These are phyloP conservation scores for Candida ponderosae DNA, from an alignment of 805 yeast genomes.

Conservation along the genomic window DNA sequence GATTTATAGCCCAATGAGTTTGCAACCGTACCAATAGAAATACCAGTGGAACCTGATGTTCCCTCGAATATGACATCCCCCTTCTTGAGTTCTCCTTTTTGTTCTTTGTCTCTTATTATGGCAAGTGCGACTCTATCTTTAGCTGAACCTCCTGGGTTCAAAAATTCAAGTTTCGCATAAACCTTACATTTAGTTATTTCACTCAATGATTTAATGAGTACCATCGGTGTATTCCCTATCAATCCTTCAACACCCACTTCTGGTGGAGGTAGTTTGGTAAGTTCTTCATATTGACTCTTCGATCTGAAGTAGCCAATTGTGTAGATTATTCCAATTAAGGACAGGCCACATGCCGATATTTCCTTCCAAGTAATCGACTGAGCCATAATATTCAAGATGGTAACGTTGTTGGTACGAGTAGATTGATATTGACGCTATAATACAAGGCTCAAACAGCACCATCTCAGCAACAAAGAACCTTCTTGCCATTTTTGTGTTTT, in stretches of 20 bases:
- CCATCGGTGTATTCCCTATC: slow-evolving; percentile 87
- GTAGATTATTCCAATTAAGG: slow-evolving; percentile 8
- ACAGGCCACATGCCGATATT: slow-evolving; percentile 15
- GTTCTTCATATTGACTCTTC: background rate
- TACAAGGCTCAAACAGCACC: too few species aligned
- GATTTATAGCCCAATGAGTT: slow-evolving; percentile 83
- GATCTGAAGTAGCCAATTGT: slow-evolving; percentile 2
- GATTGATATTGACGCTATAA: too few species aligned
- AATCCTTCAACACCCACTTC: slow-evolving; percentile 62
- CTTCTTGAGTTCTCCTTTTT: slow-evolving; percentile 40
- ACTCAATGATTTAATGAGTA: slow-evolving; percentile 65
- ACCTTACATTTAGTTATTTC: slow-evolving; percentile 70
- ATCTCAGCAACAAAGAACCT: too few species aligned
- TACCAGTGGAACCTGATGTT: slow-evolving; percentile 95
- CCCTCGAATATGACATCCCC: slow-evolving; percentile 88
- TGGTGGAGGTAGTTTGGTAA: slow-evolving; percentile 21
- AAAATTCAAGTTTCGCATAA: slow-evolving; percentile 78
- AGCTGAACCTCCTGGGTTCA: slow-evolving; percentile 93
- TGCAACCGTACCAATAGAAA: slow-evolving; percentile 85
- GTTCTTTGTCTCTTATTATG: slow-evolving; percentile 65
- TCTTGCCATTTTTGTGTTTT: background rate
- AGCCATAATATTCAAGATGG: too few species aligned
- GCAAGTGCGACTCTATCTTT: slow-evolving; percentile 91
- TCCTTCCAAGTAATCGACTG: slow-evolving; percentile 15
- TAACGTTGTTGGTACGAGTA: too few species aligned